phyloP scores from a whole-genome alignment of 1,284 basidiomycete species.

The Ustilago cynodontis region DNA sequence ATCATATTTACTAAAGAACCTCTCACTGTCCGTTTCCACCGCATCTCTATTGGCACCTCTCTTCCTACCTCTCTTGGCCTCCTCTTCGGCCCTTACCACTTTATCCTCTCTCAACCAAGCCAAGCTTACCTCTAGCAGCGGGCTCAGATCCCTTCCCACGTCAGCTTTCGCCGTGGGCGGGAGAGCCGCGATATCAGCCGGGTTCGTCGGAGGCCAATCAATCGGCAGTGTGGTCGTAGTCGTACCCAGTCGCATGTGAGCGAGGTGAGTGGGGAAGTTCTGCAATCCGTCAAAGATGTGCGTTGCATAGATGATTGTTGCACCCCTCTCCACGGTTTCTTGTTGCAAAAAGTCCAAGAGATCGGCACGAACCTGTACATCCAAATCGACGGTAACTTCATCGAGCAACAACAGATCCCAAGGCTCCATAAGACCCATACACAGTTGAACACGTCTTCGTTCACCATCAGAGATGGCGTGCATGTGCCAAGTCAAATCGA shows the following conservation, averaged over 20 bases:
- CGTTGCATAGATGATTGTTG: slow-evolving; percentile 85
- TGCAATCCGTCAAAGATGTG: slow-evolving; percentile 70
- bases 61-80: slow-evolving; percentile 47
- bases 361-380: slow-evolving; percentile 93
- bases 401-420: slow-evolving; percentile 95
- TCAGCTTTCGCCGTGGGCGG: slow-evolving; percentile 20
- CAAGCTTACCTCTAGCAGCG: slow-evolving; percentile 60
- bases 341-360: slow-evolving; percentile 86
- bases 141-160: slow-evolving; percentile 34
- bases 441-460: slow-evolving; percentile 90
- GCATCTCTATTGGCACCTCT: slow-evolving; percentile 51
- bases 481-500: slow-evolving; percentile 83
- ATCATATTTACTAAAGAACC: slow-evolving; percentile 67
- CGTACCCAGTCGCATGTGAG: slow-evolving; percentile 65
- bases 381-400: slow-evolving; percentile 98
- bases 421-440: slow-evolving; percentile 94
- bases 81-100: slow-evolving; percentile 52
- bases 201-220: slow-evolving; percentile 59
- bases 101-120: slow-evolving; percentile 67
- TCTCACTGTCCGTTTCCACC: slow-evolving; percentile 65
- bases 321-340: slow-evolving; percentile 83
- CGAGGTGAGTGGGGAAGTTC: slow-evolving; percentile 66
- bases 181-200: slow-evolving; percentile 37
- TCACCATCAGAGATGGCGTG: slow-evolving; percentile 95
- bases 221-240: slow-evolving; percentile 56